A percentile compares a stretch with the other conserved stretches of the same genome.
Conservation (phyloP, 169 alveolate species). For the Plasmodium reichenowi region DNA sequence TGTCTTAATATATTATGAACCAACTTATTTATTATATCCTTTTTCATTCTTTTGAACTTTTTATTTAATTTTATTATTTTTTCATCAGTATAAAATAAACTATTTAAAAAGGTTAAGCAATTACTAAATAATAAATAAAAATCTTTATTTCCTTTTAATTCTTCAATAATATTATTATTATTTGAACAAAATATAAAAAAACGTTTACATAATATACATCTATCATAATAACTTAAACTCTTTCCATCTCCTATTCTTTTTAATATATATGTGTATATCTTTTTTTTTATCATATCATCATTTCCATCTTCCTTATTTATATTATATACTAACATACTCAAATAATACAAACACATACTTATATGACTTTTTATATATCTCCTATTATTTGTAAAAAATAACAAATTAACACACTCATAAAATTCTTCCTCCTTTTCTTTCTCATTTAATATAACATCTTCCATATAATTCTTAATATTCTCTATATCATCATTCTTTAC, state of each 20-base stretch:
- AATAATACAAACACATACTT: conserved; percentile 26
- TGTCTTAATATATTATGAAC: background rate
- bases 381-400: conserved; percentile 44
- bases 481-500: conserved; percentile 31
- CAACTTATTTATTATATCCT: conserved; percentile 29
- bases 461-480: conserved; percentile 8
- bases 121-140: conserved; percentile 37
- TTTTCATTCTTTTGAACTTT: conserved; percentile 51
- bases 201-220: conserved; percentile 49
- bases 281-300: conserved; percentile 6
- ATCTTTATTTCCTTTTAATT: conserved; percentile 5
- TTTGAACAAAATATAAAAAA: conserved; percentile 40
- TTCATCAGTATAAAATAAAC: conserved; percentile 63
- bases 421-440: conserved; percentile 17
- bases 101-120: conserved; percentile 45
- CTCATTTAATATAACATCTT: conserved; percentile 7
- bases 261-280: conserved; percentile 49
- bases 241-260: conserved; percentile 31
- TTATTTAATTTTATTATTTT: conserved; percentile 11
- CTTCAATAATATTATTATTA: conserved; percentile 13
- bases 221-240: conserved; percentile 31
- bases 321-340: conserved; percentile 18
- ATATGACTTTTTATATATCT: conserved; percentile 52
- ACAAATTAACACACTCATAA: conserved; percentile 22
- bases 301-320: conserved; percentile 6